Base-by-base conservation (phyloP, 2,329 filamentous ascomycete genomes). In the Talaromyces atroroseus region DNA sequence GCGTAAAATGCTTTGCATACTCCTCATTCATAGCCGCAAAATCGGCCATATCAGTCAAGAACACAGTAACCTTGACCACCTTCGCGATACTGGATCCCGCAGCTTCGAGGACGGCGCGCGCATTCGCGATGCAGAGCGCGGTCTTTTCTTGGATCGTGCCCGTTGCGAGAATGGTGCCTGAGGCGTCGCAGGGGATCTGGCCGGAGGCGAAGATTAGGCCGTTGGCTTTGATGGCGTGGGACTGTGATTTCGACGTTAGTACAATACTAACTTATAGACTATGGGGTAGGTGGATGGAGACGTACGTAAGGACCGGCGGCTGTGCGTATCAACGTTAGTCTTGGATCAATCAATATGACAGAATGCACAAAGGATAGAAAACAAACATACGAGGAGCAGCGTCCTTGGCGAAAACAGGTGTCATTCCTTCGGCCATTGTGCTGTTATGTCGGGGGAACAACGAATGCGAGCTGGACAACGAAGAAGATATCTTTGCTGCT, bases 11-110 rank as follows among this genome's bases (percentile, higher is more conserved):
- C 71, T 86, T 82, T 67, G 81, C 82, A 67, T 89, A 90, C 49
- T 86, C 80, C 64, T 80, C 80, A 72, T 90, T 91, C 85, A 90
- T 89, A 69, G 86, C 83, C 50, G 82, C 85, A 70, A 97, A 97
- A 76, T 94, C 81, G 61, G 81, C 83, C 92, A 97, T 97, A 74
- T 95, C 88, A 51, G 88, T 87, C 60, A 97, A 78, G 81, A 96
- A 97, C 69, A 96, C 76, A 71, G 86, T 90, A 65, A 91, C 88
- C 82, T 96, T 96, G 76, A 96, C 89, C 48, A 96, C 87, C 74
- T 40, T 40, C 16, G n/a, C 5, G 10, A 18, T 18, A 18, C 36
- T 40, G n/a, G 36, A 40, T 3, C 36, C 36, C 3, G 36, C 36
- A 4, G 36, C 36, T 59, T 85, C 82, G 52, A 97, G 84, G 57